A percentile compares a stretch with the other conserved stretches of the same genome.
Evolutionary conservation across 371 early-diverging fungal species (phyloP).

Genomic region (Amoeboaphelidium protococcarum): DNA sequence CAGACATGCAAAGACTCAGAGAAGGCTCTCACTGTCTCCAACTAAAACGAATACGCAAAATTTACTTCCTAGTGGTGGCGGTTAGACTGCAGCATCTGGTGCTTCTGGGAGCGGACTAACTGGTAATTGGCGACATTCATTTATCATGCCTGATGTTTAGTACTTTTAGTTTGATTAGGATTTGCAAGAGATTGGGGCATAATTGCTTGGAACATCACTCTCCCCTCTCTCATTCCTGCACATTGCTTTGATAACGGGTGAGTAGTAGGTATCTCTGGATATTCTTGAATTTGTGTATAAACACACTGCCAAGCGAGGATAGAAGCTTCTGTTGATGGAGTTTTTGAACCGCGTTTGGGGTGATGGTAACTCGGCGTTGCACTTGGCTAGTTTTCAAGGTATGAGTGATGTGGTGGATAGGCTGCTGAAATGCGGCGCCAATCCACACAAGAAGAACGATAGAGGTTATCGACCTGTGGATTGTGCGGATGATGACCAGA

Average conservation of each 20-base stretch:
- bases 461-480: constrained; percentile 22
- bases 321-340: constrained; percentile 27
- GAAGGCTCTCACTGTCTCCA: too few relatives aligned
- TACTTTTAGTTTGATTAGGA: too few relatives aligned
- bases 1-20: too few relatives aligned
- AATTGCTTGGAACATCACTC: background rate
- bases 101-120: too few relatives aligned
- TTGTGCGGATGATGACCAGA: constrained; percentile 32
- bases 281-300: constrained; percentile 25
- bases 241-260: constrained; percentile 27
- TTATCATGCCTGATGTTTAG: too few relatives aligned
- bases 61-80: too few relatives aligned
- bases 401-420: constrained; percentile 29
- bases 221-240: constrained; percentile 23
- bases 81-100: too few relatives aligned
- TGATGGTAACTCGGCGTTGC: constrained; percentile 34
- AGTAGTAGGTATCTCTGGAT: constrained; percentile 29
- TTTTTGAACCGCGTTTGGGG: constrained; percentile 39
- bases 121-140: too few relatives aligned
- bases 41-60: too few relatives aligned
- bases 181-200: too few relatives aligned
- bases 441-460: constrained; percentile 22
- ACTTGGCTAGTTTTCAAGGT: constrained; percentile 36
- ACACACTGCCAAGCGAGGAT: constrained; percentile 22
- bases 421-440: constrained; percentile 27